A percentile compares a stretch with the other conserved stretches of the same genome.
phyloP scores from a whole-genome alignment of 176 grass and related monocot genomes.

The Urochloa ruziziensis region DNA sequence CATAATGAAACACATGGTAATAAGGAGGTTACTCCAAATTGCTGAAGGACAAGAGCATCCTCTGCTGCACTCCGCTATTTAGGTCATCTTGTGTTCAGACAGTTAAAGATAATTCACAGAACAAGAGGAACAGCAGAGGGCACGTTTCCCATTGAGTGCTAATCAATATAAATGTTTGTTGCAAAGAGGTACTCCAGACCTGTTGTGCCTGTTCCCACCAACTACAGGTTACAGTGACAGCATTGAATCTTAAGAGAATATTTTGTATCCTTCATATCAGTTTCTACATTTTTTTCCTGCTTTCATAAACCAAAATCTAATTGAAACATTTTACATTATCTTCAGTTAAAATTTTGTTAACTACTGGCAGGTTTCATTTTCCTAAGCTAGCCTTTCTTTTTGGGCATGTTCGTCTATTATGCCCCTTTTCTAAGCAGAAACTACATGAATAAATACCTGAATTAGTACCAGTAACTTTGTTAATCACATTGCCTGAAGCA shows the following conservation, averaged over 20 bases:
- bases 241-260: not conserved
- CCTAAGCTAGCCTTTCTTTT: conserved; percentile 32
- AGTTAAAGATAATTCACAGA: conserved; percentile 40
- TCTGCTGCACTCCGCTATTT: conserved; percentile 34
- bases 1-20: conserved; percentile 4
- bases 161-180: not conserved
- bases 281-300: not conserved
- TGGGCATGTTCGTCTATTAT: conserved; percentile 71
- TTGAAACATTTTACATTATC: not conserved
- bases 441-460: conserved; percentile 61
- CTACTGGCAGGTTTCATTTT: conserved; percentile 14
- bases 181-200: not conserved
- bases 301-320: not conserved
- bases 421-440: conserved; percentile 60
- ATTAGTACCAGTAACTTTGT: conserved; percentile 21
- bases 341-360: not conserved
- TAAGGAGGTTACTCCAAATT: not conserved
- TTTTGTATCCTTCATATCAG: not conserved
- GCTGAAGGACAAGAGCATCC: conserved; percentile 18
- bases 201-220: not conserved
- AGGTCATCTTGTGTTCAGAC: conserved; percentile 27
- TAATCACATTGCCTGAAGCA: conserved; percentile 27
- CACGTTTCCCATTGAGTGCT: not conserved
- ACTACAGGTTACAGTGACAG: not conserved
- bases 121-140: not conserved